Base-by-base conservation (phyloP, 2,329 filamentous ascomycete genomes). In the Diatrype stigma region DNA sequence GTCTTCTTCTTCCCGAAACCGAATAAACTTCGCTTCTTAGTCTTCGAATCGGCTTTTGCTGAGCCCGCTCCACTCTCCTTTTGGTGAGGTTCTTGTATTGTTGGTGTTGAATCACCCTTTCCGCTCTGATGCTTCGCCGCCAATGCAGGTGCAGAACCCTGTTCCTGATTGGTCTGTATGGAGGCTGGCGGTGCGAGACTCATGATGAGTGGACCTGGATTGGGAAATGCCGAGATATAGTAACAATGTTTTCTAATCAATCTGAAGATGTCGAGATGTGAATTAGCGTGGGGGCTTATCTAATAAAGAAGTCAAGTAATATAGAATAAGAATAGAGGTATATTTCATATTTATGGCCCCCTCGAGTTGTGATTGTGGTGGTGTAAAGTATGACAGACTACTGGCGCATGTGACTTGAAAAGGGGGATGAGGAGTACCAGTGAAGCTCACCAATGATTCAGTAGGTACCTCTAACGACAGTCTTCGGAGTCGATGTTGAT, bases 1-100 rank as follows among this genome's bases (percentile, higher is more conserved):
- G 71, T 69, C 70, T 81, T 84, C 70, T 85, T 85, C 72, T 81
- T 84, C 51, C 80, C 80, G 53, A 86, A 78, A 4, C 79, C 77
- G 66, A 85, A 85, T 26, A 86, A 70, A 53, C 76, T 75, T 56
- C 80, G 74, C 68, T 80, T 84, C 67, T 80, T 79, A 49, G 61
- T 57, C 58, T 76, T 78, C 21, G 59, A 58, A 28, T 67, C 69
- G 47, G 63, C 63, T 59, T 71, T 70, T 30, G 56, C 52, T 38
- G 55, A 42, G n/a, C 69, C 65, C 54, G 50, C 51, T 26, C 67
- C 63, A 21, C 61, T 58, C 26, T 58, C 56, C 50, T 58, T 62
- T 47, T 59, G 59, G 17, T 60, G 59, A 7, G 53, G 53, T 42
- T 61, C 55, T 30, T 55, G 60, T 34, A 61, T 55, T n/a, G 65